A percentile compares a stretch with the other conserved stretches of the same genome.
phyloP scores from a whole-genome alignment of 1,139 yeast species.

The Oligophagozyma castellii region DNA sequence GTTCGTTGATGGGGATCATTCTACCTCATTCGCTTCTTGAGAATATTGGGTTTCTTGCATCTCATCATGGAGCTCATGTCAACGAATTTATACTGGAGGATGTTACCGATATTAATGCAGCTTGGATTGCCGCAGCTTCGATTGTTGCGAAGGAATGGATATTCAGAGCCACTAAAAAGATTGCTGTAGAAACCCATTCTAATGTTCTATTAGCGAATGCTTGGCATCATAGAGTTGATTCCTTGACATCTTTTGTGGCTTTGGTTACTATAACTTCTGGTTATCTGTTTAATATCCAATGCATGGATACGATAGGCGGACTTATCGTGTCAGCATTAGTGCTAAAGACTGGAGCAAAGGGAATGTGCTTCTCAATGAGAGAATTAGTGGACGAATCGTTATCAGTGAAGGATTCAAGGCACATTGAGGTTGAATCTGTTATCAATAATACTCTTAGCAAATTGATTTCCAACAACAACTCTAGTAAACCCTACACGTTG shows the following conservation, averaged over 20 bases:
- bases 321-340: conserved; percentile 67
- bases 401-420: conserved; percentile 29
- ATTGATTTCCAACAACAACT: conserved; percentile 25
- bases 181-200: conserved; percentile 66
- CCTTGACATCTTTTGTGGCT: conserved; percentile 87
- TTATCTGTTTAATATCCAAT: conserved; percentile 56
- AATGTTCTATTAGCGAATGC: conserved; percentile 92
- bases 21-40: conserved; percentile 44
- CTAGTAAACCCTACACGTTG: conserved; percentile 29
- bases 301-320: conserved; percentile 91
- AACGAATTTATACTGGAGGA: conserved; percentile 25
- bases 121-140: conserved; percentile 88
- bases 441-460: conserved; percentile 26
- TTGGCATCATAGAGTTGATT: conserved; percentile 95
- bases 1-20: conserved; percentile 52
- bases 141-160: conserved; percentile 78
- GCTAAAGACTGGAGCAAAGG: conserved; percentile 70
- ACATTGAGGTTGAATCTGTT: conserved; percentile 27
- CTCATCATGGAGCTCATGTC: conserved; percentile 27
- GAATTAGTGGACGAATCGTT: conserved; percentile 61
- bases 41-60: conserved; percentile 21
- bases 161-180: conserved; percentile 66
- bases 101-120: conserved; percentile 73
- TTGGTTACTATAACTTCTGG: conserved; percentile 79
- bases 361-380: conserved; percentile 51